Evolutionary conservation across 1,139 yeast species (phyloP).

Genomic region (Suzukiozyma palmioleophila): DNA sequence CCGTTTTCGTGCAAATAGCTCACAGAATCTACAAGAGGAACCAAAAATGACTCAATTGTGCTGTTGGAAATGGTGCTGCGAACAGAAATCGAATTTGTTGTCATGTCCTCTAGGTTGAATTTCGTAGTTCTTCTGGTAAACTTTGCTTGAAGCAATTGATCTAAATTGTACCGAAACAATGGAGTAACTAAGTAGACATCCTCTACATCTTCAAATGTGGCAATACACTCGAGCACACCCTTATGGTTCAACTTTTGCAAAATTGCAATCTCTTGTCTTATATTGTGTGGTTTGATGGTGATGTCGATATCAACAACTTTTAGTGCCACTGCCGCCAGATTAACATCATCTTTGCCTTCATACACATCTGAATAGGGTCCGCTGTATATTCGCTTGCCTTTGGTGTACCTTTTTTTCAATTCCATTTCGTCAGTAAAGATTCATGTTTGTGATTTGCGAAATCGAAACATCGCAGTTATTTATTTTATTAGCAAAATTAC

Average conservation of each 20-base stretch:
- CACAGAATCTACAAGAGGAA: conserved; percentile 18
- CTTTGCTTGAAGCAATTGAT: conserved; percentile 15
- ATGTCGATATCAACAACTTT: conserved; percentile 40
- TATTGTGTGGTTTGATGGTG: conserved; percentile 34
- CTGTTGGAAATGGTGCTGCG: conserved; percentile 5
- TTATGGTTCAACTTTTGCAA: conserved; percentile 19
- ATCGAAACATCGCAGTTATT: too few relatives aligned
- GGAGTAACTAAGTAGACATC: conserved; percentile 34
- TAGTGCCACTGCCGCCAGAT: conserved; percentile 21
- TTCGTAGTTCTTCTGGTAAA: conserved; percentile 14
- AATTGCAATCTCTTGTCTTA: conserved; percentile 28
- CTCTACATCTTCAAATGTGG: conserved; percentile 23
- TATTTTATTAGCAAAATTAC: too few relatives aligned
- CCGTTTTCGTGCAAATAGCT: conserved; percentile 37
- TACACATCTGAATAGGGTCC: conserved; percentile 39
- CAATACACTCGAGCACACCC: conserved; percentile 20
- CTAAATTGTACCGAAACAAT: conserved; percentile 25
- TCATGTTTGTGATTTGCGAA: background rate
- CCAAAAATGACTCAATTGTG: conserved; percentile 15
- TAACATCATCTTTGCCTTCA: conserved; percentile 16
- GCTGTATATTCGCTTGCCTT: conserved; percentile 22
- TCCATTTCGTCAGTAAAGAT: background rate
- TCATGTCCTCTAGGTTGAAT: conserved; percentile 21
- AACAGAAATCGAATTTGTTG: conserved; percentile 8
- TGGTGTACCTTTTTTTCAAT: conserved; percentile 12